Percentiles rank a stretch among this genome's conserved stretches.
Evolutionary conservation across 768 basidiomycete genomes (phyloP).

Genomic region (Amanita jacksonii): DNA sequence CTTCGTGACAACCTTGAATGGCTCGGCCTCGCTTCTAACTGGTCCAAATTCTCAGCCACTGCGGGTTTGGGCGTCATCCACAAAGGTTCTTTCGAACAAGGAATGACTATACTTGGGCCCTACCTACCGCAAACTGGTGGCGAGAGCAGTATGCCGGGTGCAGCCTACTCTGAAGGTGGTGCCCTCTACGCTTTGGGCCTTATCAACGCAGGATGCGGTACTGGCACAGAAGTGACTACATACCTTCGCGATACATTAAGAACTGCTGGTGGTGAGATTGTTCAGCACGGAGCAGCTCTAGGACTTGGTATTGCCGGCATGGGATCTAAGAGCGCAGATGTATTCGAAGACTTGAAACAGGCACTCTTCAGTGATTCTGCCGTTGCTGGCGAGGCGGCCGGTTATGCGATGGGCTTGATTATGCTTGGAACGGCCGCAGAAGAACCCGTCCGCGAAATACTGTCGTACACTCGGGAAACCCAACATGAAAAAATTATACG

Average conservation of each 20-base stretch:
- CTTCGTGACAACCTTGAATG: slow-evolving; percentile 95
- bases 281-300: slow-evolving; percentile 95
- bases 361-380: slow-evolving; percentile 91
- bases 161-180: slow-evolving; percentile 90
- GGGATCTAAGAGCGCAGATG: slow-evolving; percentile 81
- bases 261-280: slow-evolving; percentile 69
- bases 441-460: slow-evolving; percentile 85
- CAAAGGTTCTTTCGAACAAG: slow-evolving; percentile 92
- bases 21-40: slow-evolving; percentile 91
- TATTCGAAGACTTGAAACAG: slow-evolving; percentile 87
- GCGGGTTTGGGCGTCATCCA: slow-evolving; percentile 96
- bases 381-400: slow-evolving; percentile 90
- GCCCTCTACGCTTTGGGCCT: slow-evolving; percentile 92
- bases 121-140: slow-evolving; percentile 79
- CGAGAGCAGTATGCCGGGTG: slow-evolving; percentile 68
- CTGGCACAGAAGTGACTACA: slow-evolving; percentile 62
- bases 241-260: slow-evolving; percentile 79
- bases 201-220: slow-evolving; percentile 88
- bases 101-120: slow-evolving; percentile 84
- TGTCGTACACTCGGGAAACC: slow-evolving; percentile 92
- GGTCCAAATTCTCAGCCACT: slow-evolving; percentile 98
- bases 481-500: slow-evolving; percentile 99
- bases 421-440: slow-evolving; percentile 91
- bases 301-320: slow-evolving; percentile 95
- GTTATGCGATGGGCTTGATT: slow-evolving; percentile 95